Evolutionary conservation across 257 asterid species (phyloP).

Genomic region (Ehretia macrophylla): DNA sequence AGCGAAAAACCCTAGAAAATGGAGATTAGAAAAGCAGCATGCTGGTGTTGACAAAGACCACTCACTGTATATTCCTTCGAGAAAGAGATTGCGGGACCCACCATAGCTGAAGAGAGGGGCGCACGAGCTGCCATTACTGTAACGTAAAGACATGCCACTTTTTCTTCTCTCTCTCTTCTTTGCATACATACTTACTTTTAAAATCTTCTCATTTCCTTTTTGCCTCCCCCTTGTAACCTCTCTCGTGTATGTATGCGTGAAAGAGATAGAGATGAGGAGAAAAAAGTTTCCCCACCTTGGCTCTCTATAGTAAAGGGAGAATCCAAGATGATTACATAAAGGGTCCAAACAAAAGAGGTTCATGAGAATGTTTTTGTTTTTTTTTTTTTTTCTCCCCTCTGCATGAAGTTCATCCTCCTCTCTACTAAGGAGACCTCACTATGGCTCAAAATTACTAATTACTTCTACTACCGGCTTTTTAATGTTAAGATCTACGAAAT

Average conservation of each 20-base stretch:
- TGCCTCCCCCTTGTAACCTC: constrained; percentile 2
- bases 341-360: constrained; percentile 29
- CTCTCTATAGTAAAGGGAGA: constrained; percentile 8
- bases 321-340: constrained; percentile 22
- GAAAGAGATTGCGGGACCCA: constrained; percentile 53
- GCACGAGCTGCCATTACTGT: constrained; percentile 26
- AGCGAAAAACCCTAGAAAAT: too few relatives aligned
- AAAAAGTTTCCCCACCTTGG: not conserved
- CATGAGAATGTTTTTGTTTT: constrained; percentile 10
- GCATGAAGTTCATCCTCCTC: constrained; percentile 10
- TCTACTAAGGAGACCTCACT: too few relatives aligned
- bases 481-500: too few relatives aligned
- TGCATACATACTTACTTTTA: too few relatives aligned
- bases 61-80: constrained; percentile 75
- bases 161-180: constrained; percentile 16
- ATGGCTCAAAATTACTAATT: not conserved
- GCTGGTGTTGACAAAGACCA: constrained; percentile 62
- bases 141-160: constrained; percentile 52
- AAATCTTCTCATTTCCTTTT: not conserved
- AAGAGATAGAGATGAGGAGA: not conserved
- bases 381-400: too few relatives aligned
- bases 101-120: constrained; percentile 7
- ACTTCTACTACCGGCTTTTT: not conserved
- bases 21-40: constrained; percentile 23
- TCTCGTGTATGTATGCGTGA: not conserved